These are phyloP conservation scores for Wallacemonas collosoma DNA, from an alignment of 208 protist species.

Conservation along the genomic window DNA sequence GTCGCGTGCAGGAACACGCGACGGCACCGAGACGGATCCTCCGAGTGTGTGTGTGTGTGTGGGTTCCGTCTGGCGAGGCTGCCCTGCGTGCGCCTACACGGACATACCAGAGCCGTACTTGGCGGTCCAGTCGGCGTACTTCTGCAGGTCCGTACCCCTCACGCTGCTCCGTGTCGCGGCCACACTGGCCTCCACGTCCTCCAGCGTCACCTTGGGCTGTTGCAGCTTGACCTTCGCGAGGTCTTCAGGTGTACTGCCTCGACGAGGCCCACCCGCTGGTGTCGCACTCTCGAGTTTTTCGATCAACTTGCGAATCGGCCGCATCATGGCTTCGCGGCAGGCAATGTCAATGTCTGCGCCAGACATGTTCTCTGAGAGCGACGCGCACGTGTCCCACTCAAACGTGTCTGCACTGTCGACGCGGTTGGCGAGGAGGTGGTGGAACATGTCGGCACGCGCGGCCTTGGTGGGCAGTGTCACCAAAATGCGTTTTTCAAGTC, in stretches of 20 bases:
- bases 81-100: slow-evolving; percentile 24
- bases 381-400: slow-evolving; percentile 71
- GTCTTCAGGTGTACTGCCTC: slow-evolving; percentile 7
- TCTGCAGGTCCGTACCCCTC: slow-evolving; percentile 50
- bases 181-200: slow-evolving; percentile 81
- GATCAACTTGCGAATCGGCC: slow-evolving; percentile 88
- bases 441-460: slow-evolving; percentile 76
- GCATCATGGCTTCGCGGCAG: slow-evolving; percentile 93
- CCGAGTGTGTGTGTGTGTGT: too few relatives aligned
- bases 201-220: slow-evolving; percentile 58
- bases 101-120: slow-evolving; percentile 86
- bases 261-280: not conserved
- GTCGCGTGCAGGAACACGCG: too few relatives aligned
- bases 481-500: slow-evolving; percentile 92
- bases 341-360: slow-evolving; percentile 92
- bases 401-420: slow-evolving; percentile 23
- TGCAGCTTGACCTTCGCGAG: slow-evolving; percentile 35
- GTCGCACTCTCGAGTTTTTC: slow-evolving; percentile 62
- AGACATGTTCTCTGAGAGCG: slow-evolving; percentile 79
- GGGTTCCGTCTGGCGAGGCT: too few relatives aligned
- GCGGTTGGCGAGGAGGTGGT: slow-evolving; percentile 42
- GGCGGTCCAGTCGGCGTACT: slow-evolving; percentile 70
- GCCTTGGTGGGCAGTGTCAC: slow-evolving; percentile 81
- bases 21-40: too few relatives aligned
- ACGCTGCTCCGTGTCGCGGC: slow-evolving; percentile 84